Conservation (phyloP, 1,284 basidiomycete species). For the Cystobasidium pallidum region DNA sequence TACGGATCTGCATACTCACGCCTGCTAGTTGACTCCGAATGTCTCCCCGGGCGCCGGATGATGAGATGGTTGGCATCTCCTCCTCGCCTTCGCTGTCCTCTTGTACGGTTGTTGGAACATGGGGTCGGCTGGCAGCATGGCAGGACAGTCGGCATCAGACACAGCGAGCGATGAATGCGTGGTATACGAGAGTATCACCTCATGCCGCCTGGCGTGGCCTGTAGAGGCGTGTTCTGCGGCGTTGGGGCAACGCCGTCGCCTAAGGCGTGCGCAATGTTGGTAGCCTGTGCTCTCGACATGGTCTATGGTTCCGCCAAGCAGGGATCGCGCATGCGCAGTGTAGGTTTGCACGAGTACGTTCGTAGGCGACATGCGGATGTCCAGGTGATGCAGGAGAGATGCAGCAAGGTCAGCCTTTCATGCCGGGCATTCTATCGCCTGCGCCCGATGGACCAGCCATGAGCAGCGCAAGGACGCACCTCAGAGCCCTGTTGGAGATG, state of each 20-base stretch:
- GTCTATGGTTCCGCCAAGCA: neutral
- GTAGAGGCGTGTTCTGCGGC: slow-evolving; percentile 42
- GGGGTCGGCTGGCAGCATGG: slow-evolving; percentile 50
- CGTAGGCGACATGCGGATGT: no score
- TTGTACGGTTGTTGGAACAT: slow-evolving; percentile 53
- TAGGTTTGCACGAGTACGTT: no score
- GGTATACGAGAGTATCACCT: no score
- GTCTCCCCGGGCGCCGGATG: slow-evolving; percentile 29
- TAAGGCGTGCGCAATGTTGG: slow-evolving; percentile 39
- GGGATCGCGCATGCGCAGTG: neutral
- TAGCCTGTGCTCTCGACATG: slow-evolving; percentile 44
- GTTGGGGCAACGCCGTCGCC: slow-evolving; percentile 41
- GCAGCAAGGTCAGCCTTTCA: slow-evolving; percentile 4
- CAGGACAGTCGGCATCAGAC: neutral
- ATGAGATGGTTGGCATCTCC: slow-evolving; percentile 52
- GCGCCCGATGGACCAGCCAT: neutral
- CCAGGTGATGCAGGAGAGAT: no score
- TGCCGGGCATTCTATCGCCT: no score
- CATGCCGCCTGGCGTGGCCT: slow-evolving; percentile 42
- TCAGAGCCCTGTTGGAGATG: neutral
- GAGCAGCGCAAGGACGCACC: neutral
- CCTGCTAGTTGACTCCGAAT: slow-evolving; percentile 39
- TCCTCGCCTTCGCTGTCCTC: slow-evolving; percentile 53
- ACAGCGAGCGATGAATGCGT: no score
- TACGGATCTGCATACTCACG: slow-evolving; percentile 14